A percentile compares a stretch with the other conserved stretches of the same genome.
Evolutionary conservation across 176 grass and related monocot species (phyloP).

Genomic region (Avena insularis): DNA sequence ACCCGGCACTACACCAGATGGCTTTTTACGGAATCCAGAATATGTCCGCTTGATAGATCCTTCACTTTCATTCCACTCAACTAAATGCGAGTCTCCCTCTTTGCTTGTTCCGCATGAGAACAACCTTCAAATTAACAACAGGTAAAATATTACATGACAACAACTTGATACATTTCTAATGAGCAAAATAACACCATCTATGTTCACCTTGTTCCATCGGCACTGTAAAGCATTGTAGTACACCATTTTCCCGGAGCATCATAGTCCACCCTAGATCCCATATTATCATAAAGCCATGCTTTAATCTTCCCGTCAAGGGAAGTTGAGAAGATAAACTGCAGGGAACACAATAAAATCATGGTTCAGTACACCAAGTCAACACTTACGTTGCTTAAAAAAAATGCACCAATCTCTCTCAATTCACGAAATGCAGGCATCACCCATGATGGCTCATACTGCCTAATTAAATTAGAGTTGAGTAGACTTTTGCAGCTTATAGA

Average conservation of each 20-base stretch:
- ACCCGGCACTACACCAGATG: conserved; percentile 71
- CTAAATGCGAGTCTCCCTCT: conserved; percentile 89
- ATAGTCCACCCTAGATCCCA: conserved; percentile 94
- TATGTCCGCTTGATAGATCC: conserved; percentile 94
- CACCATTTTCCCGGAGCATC: conserved; percentile 92
- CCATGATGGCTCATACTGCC: background rate
- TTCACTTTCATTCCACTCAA: conserved; percentile 99
- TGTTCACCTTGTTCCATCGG: conserved; percentile 89
- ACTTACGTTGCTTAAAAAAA: conserved; percentile 11
- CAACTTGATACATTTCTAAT: conserved; percentile 28
- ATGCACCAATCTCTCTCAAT: conserved; percentile 1
- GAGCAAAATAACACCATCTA: conserved; percentile 8
- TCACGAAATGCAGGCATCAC: conserved; percentile 12
- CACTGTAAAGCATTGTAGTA: conserved; percentile 97
- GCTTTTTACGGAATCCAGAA: conserved; percentile 83
- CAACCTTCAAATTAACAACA: conserved; percentile 60
- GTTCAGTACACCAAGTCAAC: conserved; percentile 18
- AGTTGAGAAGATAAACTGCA: conserved; percentile 98
- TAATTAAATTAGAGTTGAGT: conserved; percentile 23
- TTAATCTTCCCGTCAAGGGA: conserved; percentile 97
- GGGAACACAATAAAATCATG: conserved; percentile 30
- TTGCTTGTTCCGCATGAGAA: conserved; percentile 99
- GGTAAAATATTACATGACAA: conserved; percentile 35
- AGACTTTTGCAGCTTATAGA: background rate
- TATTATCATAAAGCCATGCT: conserved; percentile 97